Conservation (phyloP, 2,329 filamentous ascomycete species). For the Penicillium freii region DNA sequence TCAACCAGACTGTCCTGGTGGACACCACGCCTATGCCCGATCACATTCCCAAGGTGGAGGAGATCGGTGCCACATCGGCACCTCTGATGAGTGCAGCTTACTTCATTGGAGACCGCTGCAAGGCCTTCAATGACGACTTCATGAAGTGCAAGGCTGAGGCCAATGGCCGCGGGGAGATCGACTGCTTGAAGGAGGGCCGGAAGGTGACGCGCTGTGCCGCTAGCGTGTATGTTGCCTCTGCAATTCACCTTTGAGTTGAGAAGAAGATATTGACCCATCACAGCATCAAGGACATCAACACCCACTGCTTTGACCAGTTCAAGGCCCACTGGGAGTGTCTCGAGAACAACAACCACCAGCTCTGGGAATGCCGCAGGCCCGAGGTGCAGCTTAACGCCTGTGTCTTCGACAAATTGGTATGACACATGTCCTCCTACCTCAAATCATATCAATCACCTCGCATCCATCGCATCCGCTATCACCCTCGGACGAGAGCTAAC, state of each 20-base stretch:
- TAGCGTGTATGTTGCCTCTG: constrained; percentile 73
- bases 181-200: constrained; percentile 94
- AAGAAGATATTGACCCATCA: constrained; percentile 2
- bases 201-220: constrained; percentile 95
- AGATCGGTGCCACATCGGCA: constrained; percentile 89
- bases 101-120: constrained; percentile 96
- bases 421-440: constrained; percentile 34
- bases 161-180: constrained; percentile 83
- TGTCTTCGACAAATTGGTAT: constrained; percentile 91
- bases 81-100: constrained; percentile 88
- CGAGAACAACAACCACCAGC: constrained; percentile 95
- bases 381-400: constrained; percentile 94
- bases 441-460: neutral
- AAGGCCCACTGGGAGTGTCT: constrained; percentile 92
- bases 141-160: constrained; percentile 99
- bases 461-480: neutral
- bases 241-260: neutral
- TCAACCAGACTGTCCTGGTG: constrained; percentile 89
- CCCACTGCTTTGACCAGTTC: constrained; percentile 87
- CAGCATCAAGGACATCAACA: constrained; percentile 94
- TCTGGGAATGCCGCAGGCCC: constrained; percentile 87
- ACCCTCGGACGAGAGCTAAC: neutral
- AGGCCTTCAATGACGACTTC: constrained; percentile 95
- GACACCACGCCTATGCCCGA: constrained; percentile 95
- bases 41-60: constrained; percentile 85